These are phyloP conservation scores for Eucalyptus regnans DNA, from an alignment of 345 rosid genomes.

Conservation along the genomic window DNA sequence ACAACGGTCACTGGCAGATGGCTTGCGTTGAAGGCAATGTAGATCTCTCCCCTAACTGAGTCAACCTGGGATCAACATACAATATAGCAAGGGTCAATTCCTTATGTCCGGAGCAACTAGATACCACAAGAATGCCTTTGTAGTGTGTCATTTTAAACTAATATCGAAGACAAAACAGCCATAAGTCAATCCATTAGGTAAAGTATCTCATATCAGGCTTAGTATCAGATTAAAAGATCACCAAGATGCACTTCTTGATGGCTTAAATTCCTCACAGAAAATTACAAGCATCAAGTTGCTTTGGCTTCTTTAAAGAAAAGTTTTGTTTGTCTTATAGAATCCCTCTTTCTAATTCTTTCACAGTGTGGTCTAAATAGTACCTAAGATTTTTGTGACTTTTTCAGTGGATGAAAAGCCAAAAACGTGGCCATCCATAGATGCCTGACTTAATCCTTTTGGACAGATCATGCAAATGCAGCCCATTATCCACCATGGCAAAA, in stretches of 20 bases:
- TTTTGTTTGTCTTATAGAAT: not conserved
- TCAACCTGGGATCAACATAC: slow-evolving; percentile 35
- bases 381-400: not conserved
- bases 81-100: not conserved
- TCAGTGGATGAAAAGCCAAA: not conserved
- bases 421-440: not conserved
- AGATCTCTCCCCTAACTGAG: slow-evolving; percentile 68
- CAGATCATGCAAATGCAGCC: not conserved
- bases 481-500: not conserved
- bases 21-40: slow-evolving; percentile 71
- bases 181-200: not conserved
- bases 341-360: not conserved
- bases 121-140: not conserved
- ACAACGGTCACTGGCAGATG: slow-evolving; percentile 47
- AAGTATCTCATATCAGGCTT: not conserved
- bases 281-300: not conserved
- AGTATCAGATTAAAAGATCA: not conserved
- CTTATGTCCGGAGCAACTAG: not conserved
- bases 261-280: not conserved
- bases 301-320: not conserved
- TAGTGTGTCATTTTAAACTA: not conserved
- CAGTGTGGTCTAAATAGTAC: not conserved
- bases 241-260: not conserved
- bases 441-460: not conserved
- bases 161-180: not conserved